phyloP scores from a whole-genome alignment of 495 filamentous ascomycete genomes.

The Usnea hakonensis region DNA sequence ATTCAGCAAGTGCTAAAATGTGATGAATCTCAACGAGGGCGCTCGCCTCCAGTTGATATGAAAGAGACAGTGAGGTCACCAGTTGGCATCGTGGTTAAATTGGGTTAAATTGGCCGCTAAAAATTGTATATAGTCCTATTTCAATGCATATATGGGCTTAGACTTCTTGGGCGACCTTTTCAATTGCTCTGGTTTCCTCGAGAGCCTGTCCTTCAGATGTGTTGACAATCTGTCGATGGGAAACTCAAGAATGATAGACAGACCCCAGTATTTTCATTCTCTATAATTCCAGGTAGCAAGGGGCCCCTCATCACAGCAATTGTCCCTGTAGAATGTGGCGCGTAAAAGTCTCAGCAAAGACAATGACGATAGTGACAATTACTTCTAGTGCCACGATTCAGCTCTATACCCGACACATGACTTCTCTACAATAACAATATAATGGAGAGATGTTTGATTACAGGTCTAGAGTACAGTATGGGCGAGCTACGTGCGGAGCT shows the following conservation, averaged over 20 bases:
- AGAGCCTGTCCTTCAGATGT: neutral
- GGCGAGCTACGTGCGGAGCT: neutral
- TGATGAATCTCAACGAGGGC: neutral
- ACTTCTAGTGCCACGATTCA: neutral
- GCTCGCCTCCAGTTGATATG: neutral
- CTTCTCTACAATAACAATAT: neutral
- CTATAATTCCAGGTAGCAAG: too few relatives aligned
- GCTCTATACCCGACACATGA: neutral
- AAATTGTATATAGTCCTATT: slow-evolving; percentile 5
- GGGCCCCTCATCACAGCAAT: too few relatives aligned
- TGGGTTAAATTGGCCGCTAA: neutral
- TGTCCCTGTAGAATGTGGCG: too few relatives aligned
- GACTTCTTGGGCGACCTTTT: neutral
- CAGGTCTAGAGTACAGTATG: too few relatives aligned
- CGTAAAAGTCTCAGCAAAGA: too few relatives aligned
- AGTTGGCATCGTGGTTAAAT: neutral
- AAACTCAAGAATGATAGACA: too few relatives aligned
- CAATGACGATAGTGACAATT: neutral
- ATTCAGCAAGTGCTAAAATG: too few relatives aligned
- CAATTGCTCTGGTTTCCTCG: neutral
- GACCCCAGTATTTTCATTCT: too few relatives aligned
- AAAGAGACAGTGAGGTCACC: neutral
- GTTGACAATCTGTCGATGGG: too few relatives aligned
- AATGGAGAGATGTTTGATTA: neutral
- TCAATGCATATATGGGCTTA: neutral